Conservation (phyloP, 345 rosid species). For the Balakata baccata region DNA sequence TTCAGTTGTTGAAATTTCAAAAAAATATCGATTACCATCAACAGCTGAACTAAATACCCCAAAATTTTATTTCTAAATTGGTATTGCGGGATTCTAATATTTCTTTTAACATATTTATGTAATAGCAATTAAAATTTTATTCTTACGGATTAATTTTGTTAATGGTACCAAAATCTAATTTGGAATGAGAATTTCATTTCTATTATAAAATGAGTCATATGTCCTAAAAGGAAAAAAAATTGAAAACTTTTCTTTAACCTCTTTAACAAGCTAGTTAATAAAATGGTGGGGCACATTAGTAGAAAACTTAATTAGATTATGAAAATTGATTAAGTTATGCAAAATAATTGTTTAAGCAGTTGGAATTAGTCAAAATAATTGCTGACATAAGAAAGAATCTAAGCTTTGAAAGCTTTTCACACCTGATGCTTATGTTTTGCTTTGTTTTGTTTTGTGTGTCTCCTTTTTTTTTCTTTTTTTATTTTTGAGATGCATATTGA, state of each 20-base stretch:
- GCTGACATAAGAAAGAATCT: constrained; percentile 21
- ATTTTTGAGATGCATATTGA: too few relatives aligned
- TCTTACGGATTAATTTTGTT: too few relatives aligned
- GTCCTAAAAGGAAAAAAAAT: neutral
- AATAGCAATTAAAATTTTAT: too few relatives aligned
- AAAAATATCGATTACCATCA: too few relatives aligned
- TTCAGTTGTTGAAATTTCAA: too few relatives aligned
- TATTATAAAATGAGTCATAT: too few relatives aligned
- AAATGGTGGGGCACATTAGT: constrained; percentile 2
- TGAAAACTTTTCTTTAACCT: constrained; percentile 8
- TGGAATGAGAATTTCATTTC: too few relatives aligned
- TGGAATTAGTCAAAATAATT: constrained; percentile 22
- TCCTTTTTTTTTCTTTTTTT: neutral
- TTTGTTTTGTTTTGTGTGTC: neutral
- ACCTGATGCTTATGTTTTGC: neutral
- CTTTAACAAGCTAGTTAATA: constrained; percentile 4
- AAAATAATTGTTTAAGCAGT: neutral
- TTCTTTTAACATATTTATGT: too few relatives aligned
- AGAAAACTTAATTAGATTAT: neutral
- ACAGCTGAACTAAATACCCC: too few relatives aligned
- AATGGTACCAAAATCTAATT: too few relatives aligned
- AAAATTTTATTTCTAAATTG: too few relatives aligned
- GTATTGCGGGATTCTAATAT: too few relatives aligned
- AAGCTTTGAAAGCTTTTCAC: constrained; percentile 24
- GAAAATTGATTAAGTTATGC: neutral